These are phyloP conservation scores for Heterobasidion occidentale DNA, from an alignment of 1,284 basidiomycete genomes.

Conservation along the genomic window DNA sequence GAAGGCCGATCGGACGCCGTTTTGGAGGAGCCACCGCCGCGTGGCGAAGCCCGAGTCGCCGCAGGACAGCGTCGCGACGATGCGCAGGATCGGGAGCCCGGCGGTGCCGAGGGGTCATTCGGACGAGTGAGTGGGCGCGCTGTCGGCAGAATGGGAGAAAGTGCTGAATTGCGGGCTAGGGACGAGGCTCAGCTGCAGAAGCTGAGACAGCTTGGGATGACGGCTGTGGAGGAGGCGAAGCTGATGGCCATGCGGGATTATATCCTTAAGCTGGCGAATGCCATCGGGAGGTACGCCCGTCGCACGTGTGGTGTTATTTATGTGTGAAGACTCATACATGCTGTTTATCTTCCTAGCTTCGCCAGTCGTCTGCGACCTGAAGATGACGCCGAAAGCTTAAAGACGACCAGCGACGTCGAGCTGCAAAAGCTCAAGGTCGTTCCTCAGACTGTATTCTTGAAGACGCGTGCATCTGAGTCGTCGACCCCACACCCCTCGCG, in stretches of 20 bases:
- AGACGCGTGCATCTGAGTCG: conserved; percentile 38
- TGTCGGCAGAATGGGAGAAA: background rate
- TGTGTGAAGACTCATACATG: background rate
- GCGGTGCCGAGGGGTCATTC: conserved; percentile 45
- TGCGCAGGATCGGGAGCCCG: conserved; percentile 40
- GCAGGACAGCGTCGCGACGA: conserved; percentile 57
- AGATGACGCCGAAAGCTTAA: conserved; percentile 56
- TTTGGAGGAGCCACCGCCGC: conserved; percentile 61
- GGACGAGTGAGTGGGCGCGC: conserved; percentile 53
- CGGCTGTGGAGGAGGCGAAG: conserved; percentile 70
- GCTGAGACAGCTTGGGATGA: conserved; percentile 80
- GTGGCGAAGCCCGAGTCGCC: conserved; percentile 53
- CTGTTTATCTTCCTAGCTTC: conserved; percentile 35
- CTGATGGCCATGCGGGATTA: conserved; percentile 83
- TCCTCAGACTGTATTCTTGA: conserved; percentile 92
- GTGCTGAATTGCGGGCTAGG: conserved; percentile 29
- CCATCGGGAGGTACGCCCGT: conserved; percentile 42
- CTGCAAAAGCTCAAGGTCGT: conserved; percentile 85
- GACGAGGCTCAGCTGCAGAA: conserved; percentile 70
- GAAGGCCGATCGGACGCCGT: conserved; percentile 65
- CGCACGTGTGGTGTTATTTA: background rate
- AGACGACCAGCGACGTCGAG: conserved; percentile 60
- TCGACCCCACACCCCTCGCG: conserved; percentile 25
- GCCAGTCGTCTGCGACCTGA: conserved; percentile 53
- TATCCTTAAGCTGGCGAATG: conserved; percentile 76